phyloP scores from a whole-genome alignment of 2,329 filamentous ascomycete genomes.

The Onygenales sp. region DNA sequence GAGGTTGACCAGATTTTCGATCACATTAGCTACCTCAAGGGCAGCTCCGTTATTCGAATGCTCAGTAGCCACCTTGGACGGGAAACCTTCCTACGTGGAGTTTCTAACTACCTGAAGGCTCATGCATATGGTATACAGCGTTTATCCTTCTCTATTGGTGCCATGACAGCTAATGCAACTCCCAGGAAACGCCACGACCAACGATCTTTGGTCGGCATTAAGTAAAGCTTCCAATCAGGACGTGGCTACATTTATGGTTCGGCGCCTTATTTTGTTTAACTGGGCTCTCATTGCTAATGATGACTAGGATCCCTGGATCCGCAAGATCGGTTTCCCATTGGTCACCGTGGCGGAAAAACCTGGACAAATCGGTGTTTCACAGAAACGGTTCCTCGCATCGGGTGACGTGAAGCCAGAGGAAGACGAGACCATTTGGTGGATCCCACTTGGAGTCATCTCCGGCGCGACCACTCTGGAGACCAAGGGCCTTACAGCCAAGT shows the following conservation, averaged over 20 bases:
- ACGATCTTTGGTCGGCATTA: conserved; percentile 82
- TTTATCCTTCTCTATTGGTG: neutral
- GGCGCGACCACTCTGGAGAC: conserved; percentile 56
- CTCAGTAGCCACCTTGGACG: conserved; percentile 80
- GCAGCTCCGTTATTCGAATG: conserved; percentile 95
- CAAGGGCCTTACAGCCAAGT: conserved; percentile 63
- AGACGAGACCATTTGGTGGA: conserved; percentile 90
- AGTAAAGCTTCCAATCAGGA: conserved; percentile 81
- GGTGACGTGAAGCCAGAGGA: conserved; percentile 88
- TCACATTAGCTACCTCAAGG: conserved; percentile 91
- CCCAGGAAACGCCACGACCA: conserved; percentile 68
- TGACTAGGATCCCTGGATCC: conserved; percentile 68
- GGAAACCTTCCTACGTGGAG: conserved; percentile 81
- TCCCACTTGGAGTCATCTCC: conserved; percentile 77
- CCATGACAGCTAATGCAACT: neutral
- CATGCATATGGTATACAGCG: conserved; percentile 62
- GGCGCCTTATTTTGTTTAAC: conserved; percentile 4
- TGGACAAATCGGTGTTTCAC: conserved; percentile 58
- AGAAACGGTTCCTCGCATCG: conserved; percentile 82
- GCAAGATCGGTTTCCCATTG: conserved; percentile 89
- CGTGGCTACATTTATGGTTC: conserved; percentile 72
- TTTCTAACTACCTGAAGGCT: conserved; percentile 78
- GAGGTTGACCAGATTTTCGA: conserved; percentile 99
- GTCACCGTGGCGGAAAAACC: conserved; percentile 76
- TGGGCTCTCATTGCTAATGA: conserved; percentile 1